phyloP scores from a whole-genome alignment of 345 rosid genomes.

The Toxicodendron radicans region DNA sequence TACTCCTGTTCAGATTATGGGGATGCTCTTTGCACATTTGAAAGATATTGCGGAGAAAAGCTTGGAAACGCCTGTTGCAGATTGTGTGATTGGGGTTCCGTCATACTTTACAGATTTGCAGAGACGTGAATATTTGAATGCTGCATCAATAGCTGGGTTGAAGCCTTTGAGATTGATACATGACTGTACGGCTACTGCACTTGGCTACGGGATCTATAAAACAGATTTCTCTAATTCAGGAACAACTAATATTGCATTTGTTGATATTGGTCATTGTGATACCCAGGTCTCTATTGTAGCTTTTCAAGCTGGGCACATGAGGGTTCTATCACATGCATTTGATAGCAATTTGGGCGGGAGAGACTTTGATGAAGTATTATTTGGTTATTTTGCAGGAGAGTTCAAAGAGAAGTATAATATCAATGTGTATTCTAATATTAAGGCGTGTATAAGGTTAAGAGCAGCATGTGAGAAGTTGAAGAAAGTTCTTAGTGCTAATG shows the following conservation, averaged over 20 bases:
- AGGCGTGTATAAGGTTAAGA: slow-evolving; percentile 51
- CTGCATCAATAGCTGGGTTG: slow-evolving; percentile 56
- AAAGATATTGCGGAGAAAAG: slow-evolving; percentile 51
- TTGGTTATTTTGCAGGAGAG: slow-evolving; percentile 50
- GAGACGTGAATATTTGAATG: slow-evolving; percentile 55
- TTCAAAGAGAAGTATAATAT: slow-evolving; percentile 56
- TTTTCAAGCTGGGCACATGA: slow-evolving; percentile 54
- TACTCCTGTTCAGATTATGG: slow-evolving; percentile 46
- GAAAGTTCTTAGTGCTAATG: slow-evolving; percentile 65
- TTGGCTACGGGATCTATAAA: slow-evolving; percentile 60
- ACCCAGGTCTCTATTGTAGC: slow-evolving; percentile 56
- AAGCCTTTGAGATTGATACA: slow-evolving; percentile 60
- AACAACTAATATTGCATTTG: slow-evolving; percentile 44
- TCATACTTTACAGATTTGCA: slow-evolving; percentile 61
- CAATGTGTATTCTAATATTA: slow-evolving; percentile 51
- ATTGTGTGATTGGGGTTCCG: slow-evolving; percentile 63
- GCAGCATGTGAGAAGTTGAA: slow-evolving; percentile 62
- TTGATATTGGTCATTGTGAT: slow-evolving; percentile 64
- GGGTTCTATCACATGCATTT: slow-evolving; percentile 52
- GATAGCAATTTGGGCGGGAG: slow-evolving; percentile 62
- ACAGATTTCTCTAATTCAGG: slow-evolving; percentile 48
- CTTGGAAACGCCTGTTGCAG: slow-evolving; percentile 44
- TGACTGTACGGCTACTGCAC: slow-evolving; percentile 60
- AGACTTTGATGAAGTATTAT: slow-evolving; percentile 58
- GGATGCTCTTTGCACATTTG: slow-evolving; percentile 56